Conservation (phyloP, 306 rosid species). For the Vigna angularis region DNA sequence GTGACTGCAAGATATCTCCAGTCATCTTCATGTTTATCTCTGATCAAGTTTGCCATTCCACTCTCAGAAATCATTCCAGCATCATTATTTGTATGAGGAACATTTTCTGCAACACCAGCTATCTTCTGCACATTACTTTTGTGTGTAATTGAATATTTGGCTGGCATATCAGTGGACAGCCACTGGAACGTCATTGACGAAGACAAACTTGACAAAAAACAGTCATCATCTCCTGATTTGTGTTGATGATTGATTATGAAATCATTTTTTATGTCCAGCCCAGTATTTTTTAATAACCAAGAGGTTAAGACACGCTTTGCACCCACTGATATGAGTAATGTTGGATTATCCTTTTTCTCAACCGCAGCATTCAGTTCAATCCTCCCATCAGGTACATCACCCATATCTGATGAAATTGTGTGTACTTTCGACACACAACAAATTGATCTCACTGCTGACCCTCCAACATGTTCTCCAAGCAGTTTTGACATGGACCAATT, state of each 20-base stretch:
- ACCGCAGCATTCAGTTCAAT: constrained; percentile 39
- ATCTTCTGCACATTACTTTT: constrained; percentile 42
- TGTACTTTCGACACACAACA: constrained; percentile 76
- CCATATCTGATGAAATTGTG: constrained; percentile 53
- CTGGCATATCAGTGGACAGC: constrained; percentile 97
- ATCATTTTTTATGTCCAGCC: constrained; percentile 49
- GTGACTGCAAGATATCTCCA: constrained; percentile 98
- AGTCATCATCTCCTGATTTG: constrained; percentile 46
- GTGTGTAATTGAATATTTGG: constrained; percentile 58
- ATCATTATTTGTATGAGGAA: constrained; percentile 44
- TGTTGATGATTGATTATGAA: constrained; percentile 46
- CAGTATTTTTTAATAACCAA: constrained; percentile 77
- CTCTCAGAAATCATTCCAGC: constrained; percentile 49
- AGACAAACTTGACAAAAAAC: constrained; percentile 47
- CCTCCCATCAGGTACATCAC: constrained; percentile 36
- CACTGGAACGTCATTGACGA: constrained; percentile 90
- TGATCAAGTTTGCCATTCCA: constrained; percentile 47
- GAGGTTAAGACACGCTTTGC: constrained; percentile 96
- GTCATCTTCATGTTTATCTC: constrained; percentile 83
- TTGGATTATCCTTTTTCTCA: constrained; percentile 60
- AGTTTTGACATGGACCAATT: constrained; percentile 87
- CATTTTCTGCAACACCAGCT: constrained; percentile 48
- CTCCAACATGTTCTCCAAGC: constrained; percentile 98
- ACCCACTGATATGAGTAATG: constrained; percentile 87
- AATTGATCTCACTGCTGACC: constrained; percentile 95